A percentile compares a stretch with the other conserved stretches of the same genome.
Evolutionary conservation across 2,329 filamentous ascomycete species (phyloP).

Genomic region (Mariannaea elegans): DNA sequence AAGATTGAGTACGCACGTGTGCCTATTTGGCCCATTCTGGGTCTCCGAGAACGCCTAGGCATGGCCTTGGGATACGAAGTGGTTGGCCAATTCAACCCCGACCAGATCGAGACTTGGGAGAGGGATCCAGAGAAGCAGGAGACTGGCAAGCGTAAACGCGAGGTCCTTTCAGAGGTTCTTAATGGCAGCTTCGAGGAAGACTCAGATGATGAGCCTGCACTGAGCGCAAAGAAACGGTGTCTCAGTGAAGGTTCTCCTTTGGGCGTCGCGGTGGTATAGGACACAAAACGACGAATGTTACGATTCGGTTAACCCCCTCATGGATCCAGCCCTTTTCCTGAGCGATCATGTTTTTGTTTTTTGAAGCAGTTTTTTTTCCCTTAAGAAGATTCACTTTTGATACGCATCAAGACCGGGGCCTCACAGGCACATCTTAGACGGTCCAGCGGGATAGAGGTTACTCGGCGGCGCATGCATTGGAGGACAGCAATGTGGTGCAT

Average conservation of each 20-base stretch:
- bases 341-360: constrained; percentile 24
- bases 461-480: constrained; percentile 1
- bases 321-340: constrained; percentile 5
- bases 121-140: constrained; percentile 47
- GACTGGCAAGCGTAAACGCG: constrained; percentile 46
- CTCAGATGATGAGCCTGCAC: constrained; percentile 43
- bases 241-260: constrained; percentile 42
- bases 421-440: constrained; percentile 15
- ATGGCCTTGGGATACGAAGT: constrained; percentile 61
- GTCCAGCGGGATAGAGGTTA: constrained; percentile 5
- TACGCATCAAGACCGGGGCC: constrained; percentile 19
- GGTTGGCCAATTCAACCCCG: constrained; percentile 52
- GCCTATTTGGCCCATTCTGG: constrained; percentile 63
- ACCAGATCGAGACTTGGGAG: constrained; percentile 58
- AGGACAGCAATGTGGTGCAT: constrained; percentile 6
- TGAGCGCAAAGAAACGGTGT: constrained; percentile 47
- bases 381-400: constrained; percentile 1
- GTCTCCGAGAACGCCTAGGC: constrained; percentile 63
- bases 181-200: constrained; percentile 54
- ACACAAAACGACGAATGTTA: not conserved
- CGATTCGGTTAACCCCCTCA: not conserved
- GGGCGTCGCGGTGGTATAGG: constrained; percentile 42
- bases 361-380: not conserved
- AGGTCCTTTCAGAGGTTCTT: constrained; percentile 48
- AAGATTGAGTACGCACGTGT: constrained; percentile 59